Base-by-base conservation (phyloP, 2,329 filamentous ascomycete species). In the Coniochaeta ligniaria region DNA sequence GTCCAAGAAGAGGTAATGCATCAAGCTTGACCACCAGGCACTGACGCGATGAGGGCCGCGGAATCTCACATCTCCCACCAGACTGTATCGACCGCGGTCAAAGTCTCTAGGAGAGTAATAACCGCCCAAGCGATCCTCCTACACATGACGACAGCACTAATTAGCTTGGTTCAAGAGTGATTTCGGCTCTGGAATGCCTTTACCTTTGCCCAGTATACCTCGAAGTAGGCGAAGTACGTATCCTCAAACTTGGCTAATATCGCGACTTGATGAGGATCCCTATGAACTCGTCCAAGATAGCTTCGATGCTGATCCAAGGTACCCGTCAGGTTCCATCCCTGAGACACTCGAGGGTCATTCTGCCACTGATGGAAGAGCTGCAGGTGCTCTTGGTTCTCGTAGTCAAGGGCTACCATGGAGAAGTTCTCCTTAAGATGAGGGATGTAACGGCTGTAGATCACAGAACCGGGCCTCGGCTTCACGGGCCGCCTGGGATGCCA, bases 251-350 rank as follows among this genome's bases (percentile, higher is more conserved):
- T 81, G 7, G 86, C 90, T 61, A 93, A 77, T 54, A 93, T 77
- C 26, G 86, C 83, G 59, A 92, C 76, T 63, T 88, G 83, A 72
- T 93, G 90, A 31, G 87, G 84, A 70, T 93, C 90, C 52, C 84
- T 81, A 68, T 91, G 85, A 60, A 89, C 80, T 64, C 83, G 82
- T 33, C 82, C 80, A 58, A 92, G 79, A 72, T 94, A 93, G 67
- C 86, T 82, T 63, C 84, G 81, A 72, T 93, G 90, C 71, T 92
- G 81, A 33, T 91, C 89, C 56, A 91, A 74, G 1, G 88, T 89
- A 35, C 90, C 90, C 1, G 87, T 90, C 75, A 91, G 86, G 69
- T 91, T 90, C 90, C 90, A 93, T 4, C 89, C 89, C 68, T 88
- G 83, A 4, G 88, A 88, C 35, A 94, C 90, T 58, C 90, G 87